These are phyloP conservation scores for Xerophyta viscosa DNA, from an alignment of 106 monocot genomes.

Conservation along the genomic window DNA sequence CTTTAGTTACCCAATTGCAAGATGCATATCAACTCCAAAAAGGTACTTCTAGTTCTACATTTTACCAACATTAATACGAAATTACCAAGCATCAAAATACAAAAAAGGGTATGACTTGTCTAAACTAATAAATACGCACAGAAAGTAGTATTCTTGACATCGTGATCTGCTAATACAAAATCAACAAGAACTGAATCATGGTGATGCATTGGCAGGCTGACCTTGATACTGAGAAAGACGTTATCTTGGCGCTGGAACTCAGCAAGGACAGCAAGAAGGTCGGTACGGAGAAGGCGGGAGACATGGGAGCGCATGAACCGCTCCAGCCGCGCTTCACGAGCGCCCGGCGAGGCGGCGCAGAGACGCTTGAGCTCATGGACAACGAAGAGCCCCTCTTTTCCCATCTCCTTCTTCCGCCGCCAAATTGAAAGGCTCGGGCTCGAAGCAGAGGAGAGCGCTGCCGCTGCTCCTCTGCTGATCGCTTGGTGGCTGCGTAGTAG, in stretches of 20 bases:
- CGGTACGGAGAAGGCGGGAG: constrained; percentile 74
- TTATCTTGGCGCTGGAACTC: constrained; percentile 90
- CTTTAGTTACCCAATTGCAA: too few species aligned
- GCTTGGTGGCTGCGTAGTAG: too few species aligned
- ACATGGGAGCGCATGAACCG: constrained; percentile 76
- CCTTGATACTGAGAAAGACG: constrained; percentile 79
- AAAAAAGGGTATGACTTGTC: too few species aligned
- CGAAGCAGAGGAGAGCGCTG: constrained; percentile 9
- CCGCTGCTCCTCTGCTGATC: neutral
- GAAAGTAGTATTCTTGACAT: too few species aligned
- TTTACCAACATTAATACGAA: too few species aligned
- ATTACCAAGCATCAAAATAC: too few species aligned
- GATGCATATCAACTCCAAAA: too few species aligned
- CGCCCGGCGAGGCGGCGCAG: constrained; percentile 4
- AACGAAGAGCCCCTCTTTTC: constrained; percentile 89
- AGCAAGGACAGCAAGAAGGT: constrained; percentile 78
- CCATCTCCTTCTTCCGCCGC: constrained; percentile 99
- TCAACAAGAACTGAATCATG: too few species aligned
- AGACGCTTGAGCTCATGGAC: constrained; percentile 90
- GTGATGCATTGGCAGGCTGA: too few species aligned
- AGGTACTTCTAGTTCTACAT: too few species aligned
- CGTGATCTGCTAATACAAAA: too few species aligned
- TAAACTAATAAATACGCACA: too few species aligned
- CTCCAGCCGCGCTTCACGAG: constrained; percentile 32
- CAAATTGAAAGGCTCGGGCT: constrained; percentile 90